Percentiles rank a stretch among this genome's conserved stretches.
Conservation (phyloP, 805 yeast genomes). For the Blastobotrys chiropterorum region DNA sequence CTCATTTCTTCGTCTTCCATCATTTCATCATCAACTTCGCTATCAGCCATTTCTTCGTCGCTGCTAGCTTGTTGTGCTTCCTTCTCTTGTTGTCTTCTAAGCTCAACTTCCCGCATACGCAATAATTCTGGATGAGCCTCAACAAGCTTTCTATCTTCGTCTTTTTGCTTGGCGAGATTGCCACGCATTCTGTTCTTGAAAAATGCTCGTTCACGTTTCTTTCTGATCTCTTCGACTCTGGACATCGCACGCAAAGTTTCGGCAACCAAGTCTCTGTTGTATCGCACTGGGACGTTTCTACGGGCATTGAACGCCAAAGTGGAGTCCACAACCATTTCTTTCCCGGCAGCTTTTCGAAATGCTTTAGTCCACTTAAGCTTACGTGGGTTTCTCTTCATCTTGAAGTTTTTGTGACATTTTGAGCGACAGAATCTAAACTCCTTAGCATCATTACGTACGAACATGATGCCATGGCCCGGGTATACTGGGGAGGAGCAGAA, state of each 20-base stretch:
- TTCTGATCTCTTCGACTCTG: slow-evolving; percentile 92
- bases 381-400: slow-evolving; percentile 97
- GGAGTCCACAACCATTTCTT: slow-evolving; percentile 95
- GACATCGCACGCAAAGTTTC: slow-evolving; percentile 93
- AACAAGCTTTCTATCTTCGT: slow-evolving; percentile 80
- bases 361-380: slow-evolving; percentile 98
- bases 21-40: slow-evolving; percentile 36
- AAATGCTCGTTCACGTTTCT: slow-evolving; percentile 95
- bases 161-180: slow-evolving; percentile 80
- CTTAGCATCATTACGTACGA: slow-evolving; percentile 96
- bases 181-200: slow-evolving; percentile 99
- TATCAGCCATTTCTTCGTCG: slow-evolving; percentile 38
- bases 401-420: slow-evolving; percentile 95
- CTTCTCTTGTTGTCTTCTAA: slow-evolving; percentile 61
- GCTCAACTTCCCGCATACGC: slow-evolving; percentile 89
- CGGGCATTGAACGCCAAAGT: slow-evolving; percentile 95
- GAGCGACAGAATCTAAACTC: slow-evolving; percentile 97
- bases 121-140: slow-evolving; percentile 84
- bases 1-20: slow-evolving; percentile 33
- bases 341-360: slow-evolving; percentile 97
- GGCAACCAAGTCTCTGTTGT: slow-evolving; percentile 92
- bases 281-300: slow-evolving; percentile 96
- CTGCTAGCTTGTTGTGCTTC: slow-evolving; percentile 31
- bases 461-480: slow-evolving; percentile 93
- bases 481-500: slow-evolving; percentile 97